Base-by-base conservation (phyloP, 495 filamentous ascomycete genomes). In the Parathielavia appendiculata region DNA sequence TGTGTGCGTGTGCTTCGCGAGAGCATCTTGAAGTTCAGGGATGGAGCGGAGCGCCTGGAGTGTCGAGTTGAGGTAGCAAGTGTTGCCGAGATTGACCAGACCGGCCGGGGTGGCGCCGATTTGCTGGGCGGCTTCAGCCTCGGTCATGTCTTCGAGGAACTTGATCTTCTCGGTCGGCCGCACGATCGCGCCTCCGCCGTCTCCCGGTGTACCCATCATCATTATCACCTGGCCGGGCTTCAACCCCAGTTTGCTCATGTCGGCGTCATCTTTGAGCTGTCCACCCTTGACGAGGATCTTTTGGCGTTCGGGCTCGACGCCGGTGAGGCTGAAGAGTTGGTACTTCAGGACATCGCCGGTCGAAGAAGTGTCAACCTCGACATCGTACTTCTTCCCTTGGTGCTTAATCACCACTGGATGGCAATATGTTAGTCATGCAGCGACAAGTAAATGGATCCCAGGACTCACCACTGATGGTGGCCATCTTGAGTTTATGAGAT, bases 81-180 rank as follows among this genome's bases (percentile, higher is more conserved):
- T 97, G 68, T 98, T 98, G 23, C 93, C 93, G 59, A 96, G 76
- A 64, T 98, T 98, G 69, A 91, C 83, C 60, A 98, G 71, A 34
- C 93, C 93, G 56, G 93, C 89, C 13, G 93, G 93, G 48, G 77
- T 90, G 44, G 92, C 93, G 43, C 90, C 92, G 48, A 84, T 86
- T 61, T 84, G 79, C 67, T 82, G 85, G 22, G 93, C 95, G 32
- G 84, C 83, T 69, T 98, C 92, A 22, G 92, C 92, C 67, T 93
- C 93, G 5, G 91, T 95, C 93, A 98, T 96, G 69, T 98, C 93
- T 71, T 98, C 93, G 62, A 95, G 69, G 64, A 98, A 98, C 72
- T 86, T 91, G 66, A 91, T 79, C 59, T 79, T 79, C 71, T 96
- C 89, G 63, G 87, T 90, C 9, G 95, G 95, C 23, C 84, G 80